phyloP scores from a whole-genome alignment of 805 yeast species.

The Cyberlindnera bimundalis region DNA sequence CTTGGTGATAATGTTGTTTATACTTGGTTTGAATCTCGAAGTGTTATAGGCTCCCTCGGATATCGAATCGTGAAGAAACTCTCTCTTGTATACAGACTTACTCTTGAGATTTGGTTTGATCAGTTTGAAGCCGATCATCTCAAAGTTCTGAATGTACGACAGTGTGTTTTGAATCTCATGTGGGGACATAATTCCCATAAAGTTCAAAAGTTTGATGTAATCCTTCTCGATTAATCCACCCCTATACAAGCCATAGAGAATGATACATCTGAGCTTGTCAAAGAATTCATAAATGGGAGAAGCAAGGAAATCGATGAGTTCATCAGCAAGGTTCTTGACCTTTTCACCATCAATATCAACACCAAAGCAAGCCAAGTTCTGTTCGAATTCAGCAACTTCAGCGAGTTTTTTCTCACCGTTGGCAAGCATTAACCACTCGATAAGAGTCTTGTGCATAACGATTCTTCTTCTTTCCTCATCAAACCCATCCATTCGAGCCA shows the following conservation, averaged over 20 bases:
- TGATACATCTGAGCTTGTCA: slow-evolving; percentile 72
- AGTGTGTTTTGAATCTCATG: slow-evolving; percentile 43
- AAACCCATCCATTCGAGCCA: slow-evolving; percentile 64
- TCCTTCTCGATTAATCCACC: slow-evolving; percentile 80
- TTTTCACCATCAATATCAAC: slow-evolving; percentile 62
- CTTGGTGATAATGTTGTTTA: slow-evolving; percentile 54
- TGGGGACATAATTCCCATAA: slow-evolving; percentile 39
- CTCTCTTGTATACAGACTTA: slow-evolving; percentile 42
- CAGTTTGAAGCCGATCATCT: slow-evolving; percentile 54
- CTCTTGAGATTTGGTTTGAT: slow-evolving; percentile 40
- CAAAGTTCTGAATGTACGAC: slow-evolving; percentile 54
- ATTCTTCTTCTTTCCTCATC: slow-evolving; percentile 63
- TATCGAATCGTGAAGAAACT: slow-evolving; percentile 51
- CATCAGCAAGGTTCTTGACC: slow-evolving; percentile 56
- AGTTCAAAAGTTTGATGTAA: slow-evolving; percentile 62
- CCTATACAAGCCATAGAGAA: slow-evolving; percentile 73
- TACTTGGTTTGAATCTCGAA: slow-evolving; percentile 70
- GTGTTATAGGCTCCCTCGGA: slow-evolving; percentile 48
- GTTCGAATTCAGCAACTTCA: slow-evolving; percentile 82
- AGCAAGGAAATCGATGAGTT: slow-evolving; percentile 52
- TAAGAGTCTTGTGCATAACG: slow-evolving; percentile 55
- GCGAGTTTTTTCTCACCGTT: slow-evolving; percentile 59
- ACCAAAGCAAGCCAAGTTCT: slow-evolving; percentile 73
- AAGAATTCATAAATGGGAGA: slow-evolving; percentile 46
- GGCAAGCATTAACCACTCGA: slow-evolving; percentile 60